Conservation (phyloP, 164 flowering plant species). For the Dillenia turbinata region DNA sequence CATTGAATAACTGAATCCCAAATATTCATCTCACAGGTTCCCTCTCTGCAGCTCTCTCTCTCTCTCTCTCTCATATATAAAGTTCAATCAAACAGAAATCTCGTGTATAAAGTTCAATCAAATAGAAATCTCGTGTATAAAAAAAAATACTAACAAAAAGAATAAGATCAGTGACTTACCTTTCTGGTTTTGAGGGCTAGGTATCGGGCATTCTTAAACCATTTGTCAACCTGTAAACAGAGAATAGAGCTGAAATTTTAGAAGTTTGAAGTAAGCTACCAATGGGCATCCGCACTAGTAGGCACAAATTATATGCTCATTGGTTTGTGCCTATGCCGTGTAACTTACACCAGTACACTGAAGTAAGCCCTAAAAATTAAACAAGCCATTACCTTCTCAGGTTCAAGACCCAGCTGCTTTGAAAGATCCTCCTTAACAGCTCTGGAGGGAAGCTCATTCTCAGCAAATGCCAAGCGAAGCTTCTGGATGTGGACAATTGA, state of each 20-base stretch:
- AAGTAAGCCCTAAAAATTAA: too few relatives aligned
- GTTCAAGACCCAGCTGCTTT: constrained; percentile 67
- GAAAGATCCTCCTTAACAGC: constrained; percentile 63
- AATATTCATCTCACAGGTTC: too few relatives aligned
- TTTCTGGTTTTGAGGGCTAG: constrained; percentile 68
- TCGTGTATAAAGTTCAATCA: not conserved
- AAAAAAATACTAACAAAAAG: not conserved
- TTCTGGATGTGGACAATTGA: constrained; percentile 36
- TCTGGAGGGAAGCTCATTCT: constrained; percentile 92
- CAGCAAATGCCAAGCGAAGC: constrained; percentile 79
- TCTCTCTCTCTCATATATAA: too few relatives aligned
- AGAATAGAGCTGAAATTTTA: not conserved
- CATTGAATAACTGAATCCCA: too few relatives aligned
- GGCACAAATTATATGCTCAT: too few relatives aligned
- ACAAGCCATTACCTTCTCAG: constrained; percentile 62
- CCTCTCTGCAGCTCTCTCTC: too few relatives aligned
- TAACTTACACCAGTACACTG: too few relatives aligned
- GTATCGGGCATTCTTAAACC: constrained; percentile 97
- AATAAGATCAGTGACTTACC: constrained; percentile 33
- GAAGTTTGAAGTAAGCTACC: not conserved
- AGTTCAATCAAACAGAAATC: not conserved
- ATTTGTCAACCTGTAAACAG: constrained; percentile 73
- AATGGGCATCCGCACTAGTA: too few relatives aligned
- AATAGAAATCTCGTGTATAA: not conserved
- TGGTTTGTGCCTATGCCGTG: too few relatives aligned